Evolutionary conservation across 441 rosid species (phyloP).

Genomic region (Manihot esculenta): DNA sequence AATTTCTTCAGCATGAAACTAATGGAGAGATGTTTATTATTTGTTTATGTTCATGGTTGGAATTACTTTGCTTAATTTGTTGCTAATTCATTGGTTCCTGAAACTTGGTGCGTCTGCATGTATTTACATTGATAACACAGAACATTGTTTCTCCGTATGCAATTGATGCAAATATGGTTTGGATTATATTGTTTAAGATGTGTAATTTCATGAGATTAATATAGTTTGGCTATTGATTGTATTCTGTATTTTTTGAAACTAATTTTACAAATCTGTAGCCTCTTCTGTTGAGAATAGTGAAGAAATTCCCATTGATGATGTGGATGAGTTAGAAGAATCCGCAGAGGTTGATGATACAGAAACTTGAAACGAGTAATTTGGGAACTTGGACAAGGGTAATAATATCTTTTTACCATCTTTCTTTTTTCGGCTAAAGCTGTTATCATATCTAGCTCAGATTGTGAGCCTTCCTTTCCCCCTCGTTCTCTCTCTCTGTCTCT

Average conservation of each 20-base stretch:
- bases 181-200: not conserved
- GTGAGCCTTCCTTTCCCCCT: not conserved
- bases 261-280: constrained; percentile 32
- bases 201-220: not conserved
- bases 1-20: not conserved
- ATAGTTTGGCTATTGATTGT: not conserved
- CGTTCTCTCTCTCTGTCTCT: no score
- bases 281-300: constrained; percentile 40
- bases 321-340: constrained; percentile 61
- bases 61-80: constrained; percentile 12
- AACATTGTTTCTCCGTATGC: not conserved
- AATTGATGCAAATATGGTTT: not conserved
- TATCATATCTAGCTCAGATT: not conserved
- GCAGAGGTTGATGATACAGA: constrained; percentile 39
- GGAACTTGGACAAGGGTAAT: constrained; percentile 6
- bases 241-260: constrained; percentile 7
- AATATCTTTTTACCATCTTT: not conserved
- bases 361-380: constrained; percentile 22
- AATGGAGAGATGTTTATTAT: not conserved
- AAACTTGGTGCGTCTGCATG: not conserved
- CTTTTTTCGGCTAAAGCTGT: not conserved
- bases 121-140: not conserved
- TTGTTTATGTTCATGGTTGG: not conserved
- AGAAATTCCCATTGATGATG: constrained; percentile 78
- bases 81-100: not conserved